phyloP scores from a whole-genome alignment of 2,329 filamentous ascomycete genomes.

The Pezicula carpinea region DNA sequence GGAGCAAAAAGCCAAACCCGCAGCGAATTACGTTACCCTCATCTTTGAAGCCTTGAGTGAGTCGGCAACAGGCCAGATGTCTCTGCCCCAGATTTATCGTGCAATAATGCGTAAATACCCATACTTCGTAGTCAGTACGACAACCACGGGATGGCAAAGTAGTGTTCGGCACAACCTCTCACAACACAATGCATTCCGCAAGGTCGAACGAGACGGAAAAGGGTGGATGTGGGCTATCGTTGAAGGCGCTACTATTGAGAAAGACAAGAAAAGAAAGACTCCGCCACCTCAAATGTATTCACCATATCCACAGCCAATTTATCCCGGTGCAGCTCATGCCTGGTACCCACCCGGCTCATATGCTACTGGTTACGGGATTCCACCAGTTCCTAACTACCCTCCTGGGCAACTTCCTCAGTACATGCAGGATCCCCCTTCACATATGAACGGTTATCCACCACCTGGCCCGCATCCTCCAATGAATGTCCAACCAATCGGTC shows the following conservation, averaged over 20 bases:
- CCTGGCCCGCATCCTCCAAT: conserved; percentile 11
- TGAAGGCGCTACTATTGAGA: conserved; percentile 48
- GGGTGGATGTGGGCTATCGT: conserved; percentile 53
- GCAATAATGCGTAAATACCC: conserved; percentile 54
- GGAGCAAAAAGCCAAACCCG: conserved; percentile 66
- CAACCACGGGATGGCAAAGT: conserved; percentile 55
- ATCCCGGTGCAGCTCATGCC: conserved; percentile 17
- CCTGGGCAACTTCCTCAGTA: conserved; percentile 17
- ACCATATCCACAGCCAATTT: conserved; percentile 24
- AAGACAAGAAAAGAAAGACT: conserved; percentile 43
- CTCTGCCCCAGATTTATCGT: conserved; percentile 55
- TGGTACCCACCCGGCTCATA: conserved; percentile 11
- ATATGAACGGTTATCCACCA: conserved; percentile 14
- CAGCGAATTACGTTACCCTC: conserved; percentile 51
- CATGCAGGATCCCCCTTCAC: conserved; percentile 14
- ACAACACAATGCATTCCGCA: conserved; percentile 50
- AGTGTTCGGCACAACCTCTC: conserved; percentile 59
- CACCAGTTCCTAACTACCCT: conserved; percentile 19
- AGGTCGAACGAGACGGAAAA: conserved; percentile 48
- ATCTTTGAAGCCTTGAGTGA: conserved; percentile 52
- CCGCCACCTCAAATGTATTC: conserved; percentile 35
- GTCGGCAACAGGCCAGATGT: conserved; percentile 44
- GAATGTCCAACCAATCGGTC: conserved; percentile 9
- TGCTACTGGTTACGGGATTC: conserved; percentile 18
- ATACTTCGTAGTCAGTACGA: conserved; percentile 49